These are phyloP conservation scores for Suhomyces guaymorum DNA, from an alignment of 1,139 yeast genomes.

Conservation along the genomic window DNA sequence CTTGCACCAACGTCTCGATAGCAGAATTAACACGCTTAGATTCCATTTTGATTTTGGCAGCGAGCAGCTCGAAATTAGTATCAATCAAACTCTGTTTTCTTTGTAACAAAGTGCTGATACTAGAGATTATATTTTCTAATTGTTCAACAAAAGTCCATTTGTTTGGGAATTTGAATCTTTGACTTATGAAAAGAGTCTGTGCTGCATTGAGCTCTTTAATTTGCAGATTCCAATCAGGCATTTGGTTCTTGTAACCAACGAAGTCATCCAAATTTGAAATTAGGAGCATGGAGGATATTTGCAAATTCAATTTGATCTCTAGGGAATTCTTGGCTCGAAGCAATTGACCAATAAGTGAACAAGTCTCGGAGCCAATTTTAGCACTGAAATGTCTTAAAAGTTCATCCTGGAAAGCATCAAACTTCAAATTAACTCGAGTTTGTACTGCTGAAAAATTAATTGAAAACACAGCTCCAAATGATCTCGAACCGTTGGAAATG, in stretches of 20 bases:
- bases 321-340: conserved; percentile 18
- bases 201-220: conserved; percentile 35
- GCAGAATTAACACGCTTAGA: conserved; percentile 39
- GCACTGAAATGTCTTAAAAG: conserved; percentile 47
- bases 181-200: conserved; percentile 46
- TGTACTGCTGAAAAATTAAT: conserved; percentile 56
- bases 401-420: conserved; percentile 58
- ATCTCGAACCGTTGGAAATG: conserved; percentile 34
- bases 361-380: conserved; percentile 24
- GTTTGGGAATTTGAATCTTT: conserved; percentile 49
- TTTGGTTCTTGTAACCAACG: conserved; percentile 16
- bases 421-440: conserved; percentile 52
- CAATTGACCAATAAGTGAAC: conserved; percentile 18
- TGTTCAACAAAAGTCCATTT: conserved; percentile 70
- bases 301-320: conserved; percentile 23
- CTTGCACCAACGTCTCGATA: conserved; percentile 24
- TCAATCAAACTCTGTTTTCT: conserved; percentile 42
- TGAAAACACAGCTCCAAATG: conserved; percentile 43
- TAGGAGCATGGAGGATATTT: conserved; percentile 18
- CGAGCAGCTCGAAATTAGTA: conserved; percentile 43
- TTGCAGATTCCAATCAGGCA: conserved; percentile 29
- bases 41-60: conserved; percentile 45
- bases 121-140: conserved; percentile 50
- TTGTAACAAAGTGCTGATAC: conserved; percentile 45
- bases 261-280: conserved; percentile 21